Conservation (phyloP, 345 rosid genomes). For the Eucalyptus guilfoylei region DNA sequence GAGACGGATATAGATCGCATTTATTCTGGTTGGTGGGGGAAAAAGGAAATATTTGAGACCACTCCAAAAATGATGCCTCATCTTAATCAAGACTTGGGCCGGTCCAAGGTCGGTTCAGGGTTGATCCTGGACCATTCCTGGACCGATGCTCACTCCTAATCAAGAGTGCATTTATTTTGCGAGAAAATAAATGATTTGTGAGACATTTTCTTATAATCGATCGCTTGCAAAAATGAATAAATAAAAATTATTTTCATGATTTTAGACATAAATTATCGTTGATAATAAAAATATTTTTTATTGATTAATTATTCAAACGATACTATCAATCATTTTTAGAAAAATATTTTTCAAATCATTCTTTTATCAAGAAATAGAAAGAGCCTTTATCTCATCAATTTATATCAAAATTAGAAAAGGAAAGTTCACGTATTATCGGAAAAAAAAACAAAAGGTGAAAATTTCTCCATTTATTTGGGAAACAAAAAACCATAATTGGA, state of each 20-base stretch:
- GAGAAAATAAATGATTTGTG: no score
- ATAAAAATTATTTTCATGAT: no score
- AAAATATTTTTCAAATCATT: no score
- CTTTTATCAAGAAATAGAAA: neutral
- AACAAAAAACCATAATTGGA: neutral
- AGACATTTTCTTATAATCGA: no score
- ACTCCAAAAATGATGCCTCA: neutral
- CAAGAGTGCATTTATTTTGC: neutral
- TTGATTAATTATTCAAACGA: no score
- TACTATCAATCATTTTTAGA: no score
- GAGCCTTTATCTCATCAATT: neutral
- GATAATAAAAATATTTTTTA: no score
- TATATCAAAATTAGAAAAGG: neutral
- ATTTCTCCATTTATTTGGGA: neutral
- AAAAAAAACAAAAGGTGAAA: neutral
- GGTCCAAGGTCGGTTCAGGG: accelerated
- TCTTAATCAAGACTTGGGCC: neutral
- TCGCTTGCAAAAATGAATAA: no score
- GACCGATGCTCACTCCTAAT: no score
- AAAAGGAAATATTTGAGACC: neutral
- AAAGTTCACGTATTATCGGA: neutral
- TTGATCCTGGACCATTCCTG: accelerated
- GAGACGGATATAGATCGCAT: neutral
- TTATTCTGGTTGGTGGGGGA: neutral
- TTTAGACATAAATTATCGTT: no score